These are phyloP conservation scores for Blepharisma undulans DNA, from an alignment of 169 alveolate species.

Conservation along the genomic window DNA sequence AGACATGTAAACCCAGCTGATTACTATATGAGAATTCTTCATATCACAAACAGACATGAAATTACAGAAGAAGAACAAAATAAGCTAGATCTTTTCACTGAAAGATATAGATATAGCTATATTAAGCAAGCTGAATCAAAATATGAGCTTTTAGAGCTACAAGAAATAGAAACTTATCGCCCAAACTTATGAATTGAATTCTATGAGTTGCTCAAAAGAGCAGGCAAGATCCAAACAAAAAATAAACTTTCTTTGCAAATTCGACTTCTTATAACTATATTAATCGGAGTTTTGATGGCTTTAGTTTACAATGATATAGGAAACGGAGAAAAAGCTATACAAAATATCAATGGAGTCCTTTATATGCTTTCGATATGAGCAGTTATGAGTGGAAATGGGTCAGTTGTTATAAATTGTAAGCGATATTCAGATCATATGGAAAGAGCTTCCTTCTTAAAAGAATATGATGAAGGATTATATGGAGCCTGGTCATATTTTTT, in stretches of 20 bases:
- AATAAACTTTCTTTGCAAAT: background rate
- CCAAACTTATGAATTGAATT: background rate
- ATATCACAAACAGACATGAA: conserved; percentile 6
- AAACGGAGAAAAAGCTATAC: background rate
- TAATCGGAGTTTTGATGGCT: background rate
- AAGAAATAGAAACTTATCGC: background rate
- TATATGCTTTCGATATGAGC: background rate
- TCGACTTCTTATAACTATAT: background rate
- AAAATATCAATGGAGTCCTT: background rate
- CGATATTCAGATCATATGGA: background rate
- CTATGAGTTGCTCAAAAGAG: background rate
- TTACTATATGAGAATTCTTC: conserved; percentile 46
- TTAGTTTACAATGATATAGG: background rate
- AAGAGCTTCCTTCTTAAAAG: background rate
- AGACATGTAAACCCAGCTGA: conserved; percentile 56
- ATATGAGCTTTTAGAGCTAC: background rate
- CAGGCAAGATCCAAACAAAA: background rate
- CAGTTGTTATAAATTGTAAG: background rate
- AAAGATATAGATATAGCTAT: conserved; percentile 24
- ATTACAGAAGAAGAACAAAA: background rate
- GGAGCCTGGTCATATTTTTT: background rate
- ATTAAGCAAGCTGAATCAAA: background rate
- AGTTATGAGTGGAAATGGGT: background rate
- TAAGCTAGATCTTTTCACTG: background rate
- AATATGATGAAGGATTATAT: background rate